Percentiles rank a stretch among this genome's conserved stretches.
These are phyloP conservation scores for Hirsutella minnesotensis DNA, from an alignment of 2,329 filamentous ascomycete species.

Conservation along the genomic window DNA sequence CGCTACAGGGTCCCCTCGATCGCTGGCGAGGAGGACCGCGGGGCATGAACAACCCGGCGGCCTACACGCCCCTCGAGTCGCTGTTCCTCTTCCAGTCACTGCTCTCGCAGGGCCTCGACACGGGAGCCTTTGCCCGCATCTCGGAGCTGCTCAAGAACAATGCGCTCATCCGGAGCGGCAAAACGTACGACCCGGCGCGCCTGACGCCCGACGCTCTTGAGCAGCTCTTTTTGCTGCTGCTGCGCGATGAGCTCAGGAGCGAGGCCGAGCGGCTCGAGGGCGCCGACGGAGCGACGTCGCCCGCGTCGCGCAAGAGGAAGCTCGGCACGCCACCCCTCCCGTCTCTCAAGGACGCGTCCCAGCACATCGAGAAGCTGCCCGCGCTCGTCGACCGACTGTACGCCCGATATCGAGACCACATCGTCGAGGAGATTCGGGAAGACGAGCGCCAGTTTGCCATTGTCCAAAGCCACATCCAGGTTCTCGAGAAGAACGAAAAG, in stretches of 20 bases:
- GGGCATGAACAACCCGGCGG: constrained; percentile 46
- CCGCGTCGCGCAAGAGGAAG: constrained; percentile 63
- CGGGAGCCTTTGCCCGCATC: constrained; percentile 56
- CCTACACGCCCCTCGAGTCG: constrained; percentile 77
- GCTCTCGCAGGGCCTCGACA: constrained; percentile 52
- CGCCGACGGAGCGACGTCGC: constrained; percentile 34
- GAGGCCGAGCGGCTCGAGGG: constrained; percentile 28
- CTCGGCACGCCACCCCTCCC: constrained; percentile 51
- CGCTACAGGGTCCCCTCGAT: constrained; percentile 43
- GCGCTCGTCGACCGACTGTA: constrained; percentile 64
- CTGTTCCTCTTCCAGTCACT: constrained; percentile 76
- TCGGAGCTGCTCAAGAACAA: constrained; percentile 67
- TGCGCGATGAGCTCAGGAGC: constrained; percentile 58
- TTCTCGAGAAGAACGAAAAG: constrained; percentile 44
- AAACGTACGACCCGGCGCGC: constrained; percentile 60
- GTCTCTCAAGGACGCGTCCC: constrained; percentile 52
- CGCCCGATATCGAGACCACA: constrained; percentile 56
- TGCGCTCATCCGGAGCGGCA: constrained; percentile 56
- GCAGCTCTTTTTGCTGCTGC: constrained; percentile 62
- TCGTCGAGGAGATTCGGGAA: constrained; percentile 58
- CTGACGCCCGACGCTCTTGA: constrained; percentile 69
- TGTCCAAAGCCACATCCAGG: constrained; percentile 55
- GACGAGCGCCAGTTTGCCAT: constrained; percentile 58
- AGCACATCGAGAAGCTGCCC: constrained; percentile 57
- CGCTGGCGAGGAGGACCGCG: constrained; percentile 40